Conservation (phyloP, 2,329 filamentous ascomycete genomes). For the Talaromyces sp. region DNA sequence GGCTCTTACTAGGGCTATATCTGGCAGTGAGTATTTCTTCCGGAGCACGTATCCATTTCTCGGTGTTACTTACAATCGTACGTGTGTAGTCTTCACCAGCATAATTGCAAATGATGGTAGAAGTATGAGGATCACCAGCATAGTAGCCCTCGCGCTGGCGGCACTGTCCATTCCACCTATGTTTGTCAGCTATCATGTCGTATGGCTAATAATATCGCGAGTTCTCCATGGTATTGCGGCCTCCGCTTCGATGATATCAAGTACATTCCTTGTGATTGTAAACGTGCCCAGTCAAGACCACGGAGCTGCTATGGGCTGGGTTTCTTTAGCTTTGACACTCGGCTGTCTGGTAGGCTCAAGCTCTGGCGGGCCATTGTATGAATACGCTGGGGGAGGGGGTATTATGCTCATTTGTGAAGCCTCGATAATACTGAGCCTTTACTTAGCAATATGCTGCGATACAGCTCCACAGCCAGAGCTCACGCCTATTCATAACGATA, state of each 20-base stretch:
- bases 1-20: neutral
- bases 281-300: neutral
- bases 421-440: neutral
- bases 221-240: neutral
- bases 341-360: neutral
- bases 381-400: neutral
- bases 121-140: neutral
- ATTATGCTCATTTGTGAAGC: neutral
- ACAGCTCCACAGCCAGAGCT: neutral
- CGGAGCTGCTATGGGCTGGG: neutral
- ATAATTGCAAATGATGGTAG: neutral
- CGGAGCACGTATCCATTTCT: neutral
- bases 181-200: neutral
- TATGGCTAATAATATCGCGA: neutral
- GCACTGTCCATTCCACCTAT: neutral
- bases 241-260: neutral
- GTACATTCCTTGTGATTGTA: neutral
- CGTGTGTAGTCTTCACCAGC: neutral
- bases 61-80: neutral
- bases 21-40: neutral
- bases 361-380: neutral
- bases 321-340: neutral
- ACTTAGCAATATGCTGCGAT: neutral
- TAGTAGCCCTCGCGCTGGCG: neutral
- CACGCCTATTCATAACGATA: neutral